Conservation (phyloP, 1,284 basidiomycete genomes). For the Puccinia horiana region DNA sequence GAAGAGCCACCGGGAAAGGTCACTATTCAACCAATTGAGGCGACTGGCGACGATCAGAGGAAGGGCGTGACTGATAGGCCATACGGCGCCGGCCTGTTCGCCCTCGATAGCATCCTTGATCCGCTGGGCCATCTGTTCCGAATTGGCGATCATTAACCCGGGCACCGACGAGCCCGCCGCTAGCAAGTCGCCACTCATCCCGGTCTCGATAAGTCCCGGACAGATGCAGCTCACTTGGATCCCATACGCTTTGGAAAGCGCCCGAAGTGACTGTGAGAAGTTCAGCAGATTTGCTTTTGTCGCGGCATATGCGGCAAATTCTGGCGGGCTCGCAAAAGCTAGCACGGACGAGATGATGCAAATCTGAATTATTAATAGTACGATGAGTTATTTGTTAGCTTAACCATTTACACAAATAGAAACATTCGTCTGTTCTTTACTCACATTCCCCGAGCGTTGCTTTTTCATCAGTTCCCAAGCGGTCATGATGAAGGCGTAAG, state of each 20-base stretch:
- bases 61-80: slow-evolving; percentile 44
- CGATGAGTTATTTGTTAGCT: background rate
- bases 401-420: too few species aligned
- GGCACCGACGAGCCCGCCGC: slow-evolving; percentile 47
- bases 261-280: slow-evolving; percentile 33
- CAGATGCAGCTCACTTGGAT: slow-evolving; percentile 42
- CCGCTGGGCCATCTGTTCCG: slow-evolving; percentile 34
- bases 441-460: slow-evolving; percentile 42
- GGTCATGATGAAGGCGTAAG: slow-evolving; percentile 43
- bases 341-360: slow-evolving; percentile 39
- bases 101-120: slow-evolving; percentile 32
- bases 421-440: background rate
- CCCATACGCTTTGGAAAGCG: slow-evolving; percentile 29
- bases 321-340: slow-evolving; percentile 29
- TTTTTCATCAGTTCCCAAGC: slow-evolving; percentile 48
- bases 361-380: slow-evolving; percentile 23
- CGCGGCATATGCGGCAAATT: slow-evolving; percentile 39
- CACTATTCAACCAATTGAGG: slow-evolving; percentile 44
- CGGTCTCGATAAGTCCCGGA: slow-evolving; percentile 48
- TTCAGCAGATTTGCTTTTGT: slow-evolving; percentile 42
- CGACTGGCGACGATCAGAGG: slow-evolving; percentile 19
- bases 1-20: slow-evolving; percentile 34
- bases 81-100: slow-evolving; percentile 27
- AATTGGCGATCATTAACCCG: background rate
- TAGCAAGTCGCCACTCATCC: slow-evolving; percentile 36